phyloP scores from a whole-genome alignment of 2,329 filamentous ascomycete species.

The Nothomitra cinnamomea region DNA sequence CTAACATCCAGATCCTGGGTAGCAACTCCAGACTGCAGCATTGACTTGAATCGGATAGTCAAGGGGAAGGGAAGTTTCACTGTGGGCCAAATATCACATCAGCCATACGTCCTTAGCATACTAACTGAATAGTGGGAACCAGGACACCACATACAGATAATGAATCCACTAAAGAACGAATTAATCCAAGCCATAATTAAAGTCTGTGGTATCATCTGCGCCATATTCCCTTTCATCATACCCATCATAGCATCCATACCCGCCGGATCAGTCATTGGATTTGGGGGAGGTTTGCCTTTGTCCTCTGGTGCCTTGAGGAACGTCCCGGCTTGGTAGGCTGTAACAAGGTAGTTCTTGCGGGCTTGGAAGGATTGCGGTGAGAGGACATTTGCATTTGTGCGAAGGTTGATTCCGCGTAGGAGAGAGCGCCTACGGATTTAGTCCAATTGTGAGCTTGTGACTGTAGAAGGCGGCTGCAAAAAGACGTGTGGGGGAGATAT shows the following conservation, averaged over 20 bases:
- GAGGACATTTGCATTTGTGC: constrained; percentile 65
- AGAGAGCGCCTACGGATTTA: constrained; percentile 37
- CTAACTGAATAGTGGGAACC: not conserved
- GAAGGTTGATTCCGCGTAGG: constrained; percentile 67
- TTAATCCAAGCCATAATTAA: constrained; percentile 99
- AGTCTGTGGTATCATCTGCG: constrained; percentile 98
- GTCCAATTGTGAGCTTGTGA: not conserved
- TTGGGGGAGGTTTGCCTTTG: constrained; percentile 73
- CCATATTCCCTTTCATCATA: constrained; percentile 99
- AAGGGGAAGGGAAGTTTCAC: constrained; percentile 96
- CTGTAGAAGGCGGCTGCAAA: not conserved
- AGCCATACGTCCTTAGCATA: not conserved
- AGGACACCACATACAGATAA: constrained; percentile 54
- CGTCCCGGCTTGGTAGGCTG: constrained; percentile 67
- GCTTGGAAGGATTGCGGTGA: constrained; percentile 59
- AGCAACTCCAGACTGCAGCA: constrained; percentile 93
- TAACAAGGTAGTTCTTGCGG: constrained; percentile 65
- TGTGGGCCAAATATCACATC: constrained; percentile 15
- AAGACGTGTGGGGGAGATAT: constrained; percentile 15
- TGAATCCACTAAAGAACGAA: constrained; percentile 94
- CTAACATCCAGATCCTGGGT: constrained; percentile 91
- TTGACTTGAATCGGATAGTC: constrained; percentile 98
- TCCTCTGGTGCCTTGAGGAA: constrained; percentile 81
- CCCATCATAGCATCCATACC: constrained; percentile 99
- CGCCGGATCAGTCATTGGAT: constrained; percentile 87